Percentiles rank a stretch among this genome's conserved stretches.
Conservation (phyloP, 306 rosid species). For the Hippophae tibetana region DNA sequence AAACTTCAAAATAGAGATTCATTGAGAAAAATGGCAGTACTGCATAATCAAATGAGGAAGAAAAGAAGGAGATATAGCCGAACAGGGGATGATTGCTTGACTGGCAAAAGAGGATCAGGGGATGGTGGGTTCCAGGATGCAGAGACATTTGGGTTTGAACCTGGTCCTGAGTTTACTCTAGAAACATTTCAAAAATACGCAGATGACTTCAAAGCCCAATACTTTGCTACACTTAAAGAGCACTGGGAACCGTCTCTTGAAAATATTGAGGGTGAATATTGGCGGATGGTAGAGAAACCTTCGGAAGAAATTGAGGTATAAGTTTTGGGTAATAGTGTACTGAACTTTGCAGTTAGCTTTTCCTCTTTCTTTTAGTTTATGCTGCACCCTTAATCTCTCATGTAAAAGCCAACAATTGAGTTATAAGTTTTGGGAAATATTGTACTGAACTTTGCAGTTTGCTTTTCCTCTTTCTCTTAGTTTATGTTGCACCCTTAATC, state of each 20-base stretch:
- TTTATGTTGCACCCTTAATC: no score
- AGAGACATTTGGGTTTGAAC: conserved; percentile 76
- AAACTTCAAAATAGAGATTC: conserved; percentile 96
- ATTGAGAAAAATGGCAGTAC: conserved; percentile 48
- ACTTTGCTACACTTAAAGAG: conserved; percentile 40
- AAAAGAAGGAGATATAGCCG: conserved; percentile 66
- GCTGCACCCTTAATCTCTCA: no score
- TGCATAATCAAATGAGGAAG: conserved; percentile 44
- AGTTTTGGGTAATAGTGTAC: conserved; percentile 1
- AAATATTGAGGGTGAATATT: conserved; percentile 94
- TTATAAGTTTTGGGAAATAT: conserved; percentile 26
- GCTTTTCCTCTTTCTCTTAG: no score
- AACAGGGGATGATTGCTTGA: conserved; percentile 55
- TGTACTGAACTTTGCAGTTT: background rate
- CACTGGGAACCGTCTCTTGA: conserved; percentile 51
- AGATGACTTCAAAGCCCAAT: conserved; percentile 51
- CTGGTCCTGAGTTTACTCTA: conserved; percentile 71
- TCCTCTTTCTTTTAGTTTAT: no score
- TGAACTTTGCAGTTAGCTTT: background rate
- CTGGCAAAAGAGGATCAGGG: conserved; percentile 44
- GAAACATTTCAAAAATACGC: conserved; percentile 58
- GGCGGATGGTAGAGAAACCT: conserved; percentile 85
- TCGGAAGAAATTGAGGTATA: conserved; percentile 91
- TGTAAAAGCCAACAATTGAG: conserved; percentile 37
- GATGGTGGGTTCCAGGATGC: conserved; percentile 41